phyloP scores from a whole-genome alignment of 192 early-diverging fungal species.

The Thoreauomyces humboldtii region DNA sequence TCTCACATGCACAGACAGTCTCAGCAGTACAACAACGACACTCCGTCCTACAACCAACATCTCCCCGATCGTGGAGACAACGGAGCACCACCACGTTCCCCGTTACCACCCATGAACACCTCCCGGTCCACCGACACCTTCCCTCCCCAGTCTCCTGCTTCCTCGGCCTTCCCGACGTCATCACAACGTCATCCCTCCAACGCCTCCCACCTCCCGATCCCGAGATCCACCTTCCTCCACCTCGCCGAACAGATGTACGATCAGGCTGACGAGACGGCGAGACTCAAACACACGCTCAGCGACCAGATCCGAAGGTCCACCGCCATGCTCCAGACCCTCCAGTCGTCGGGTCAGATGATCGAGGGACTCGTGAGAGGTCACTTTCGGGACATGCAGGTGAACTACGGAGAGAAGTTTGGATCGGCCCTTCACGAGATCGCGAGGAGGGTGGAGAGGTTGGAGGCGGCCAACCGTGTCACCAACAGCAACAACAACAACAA shows the following conservation, averaged over 20 bases:
- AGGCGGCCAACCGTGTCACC: slow-evolving; percentile 3
- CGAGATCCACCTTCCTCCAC: slow-evolving; percentile 16
- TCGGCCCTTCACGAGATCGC: slow-evolving; percentile 51
- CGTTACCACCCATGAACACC: slow-evolving; percentile 9
- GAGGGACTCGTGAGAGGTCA: slow-evolving; percentile 74
- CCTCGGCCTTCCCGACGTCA: slow-evolving; percentile 6
- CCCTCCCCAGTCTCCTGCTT: slow-evolving; percentile 23
- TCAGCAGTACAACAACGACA: too few relatives aligned
- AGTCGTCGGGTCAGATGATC: slow-evolving; percentile 70
- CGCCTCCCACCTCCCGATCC: slow-evolving; percentile 6
- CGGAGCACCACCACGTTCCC: slow-evolving; percentile 18
- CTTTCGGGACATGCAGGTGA: slow-evolving; percentile 68
- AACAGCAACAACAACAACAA: background rate
- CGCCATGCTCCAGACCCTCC: slow-evolving; percentile 71
- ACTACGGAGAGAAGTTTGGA: slow-evolving; percentile 57
- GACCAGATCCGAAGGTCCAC: slow-evolving; percentile 74
- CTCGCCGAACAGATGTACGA: slow-evolving; percentile 54
- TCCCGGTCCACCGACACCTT: background rate
- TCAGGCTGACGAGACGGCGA: slow-evolving; percentile 56
- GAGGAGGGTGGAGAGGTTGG: slow-evolving; percentile 40
- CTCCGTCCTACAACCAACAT: too few relatives aligned
- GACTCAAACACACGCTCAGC: slow-evolving; percentile 65
- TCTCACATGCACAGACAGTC: slow-evolving; percentile 17
- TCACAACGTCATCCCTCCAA: slow-evolving; percentile 26
- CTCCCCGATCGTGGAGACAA: too few relatives aligned